Base-by-base conservation (phyloP, 2,329 filamentous ascomycete species). In the Apiospora malaysiana region DNA sequence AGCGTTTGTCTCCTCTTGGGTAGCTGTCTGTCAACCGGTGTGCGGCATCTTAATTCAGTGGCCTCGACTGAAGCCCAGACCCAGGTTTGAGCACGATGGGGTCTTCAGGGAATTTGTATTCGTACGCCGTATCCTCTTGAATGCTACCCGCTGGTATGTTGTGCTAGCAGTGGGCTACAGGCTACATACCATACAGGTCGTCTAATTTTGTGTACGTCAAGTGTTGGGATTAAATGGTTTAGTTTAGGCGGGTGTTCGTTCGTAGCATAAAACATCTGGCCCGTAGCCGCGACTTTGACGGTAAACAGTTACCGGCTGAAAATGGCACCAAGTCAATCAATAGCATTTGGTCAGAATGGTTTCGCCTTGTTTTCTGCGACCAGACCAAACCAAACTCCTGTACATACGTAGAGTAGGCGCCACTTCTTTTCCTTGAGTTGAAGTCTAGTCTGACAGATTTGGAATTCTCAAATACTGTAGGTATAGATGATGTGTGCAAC, bases 361-460 rank as follows among this genome's bases (percentile, higher is more conserved):
- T 63, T 63, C 56, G 56, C 56, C 56, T 63, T n/a, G 32, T n/a
- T 40, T 40, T 63, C 56, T 63, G 56, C 40, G 56, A 63, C 56
- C 32, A 40, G n/a, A n/a, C n/a, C n/a, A n/a, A n/a, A n/a, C n/a
- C n/a, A n/a, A n/a, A n/a, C n/a, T n/a, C n/a, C n/a, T n/a, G n/a
- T n/a, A n/a, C n/a, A n/a, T n/a, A n/a, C n/a, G n/a, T n/a, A n/a
- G 32, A 1, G 25, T 21, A 3, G 51, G 51, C 25, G 51, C 51
- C 51, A 59, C 51, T 32, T 59, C n/a, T n/a, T n/a, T n/a, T n/a
- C n/a, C 25, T 37, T 37, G 51, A 3, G 18, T 21, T 21, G 25
- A 45, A 12, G n/a, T n/a, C n/a, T n/a, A 63, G 32, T 63, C 56
- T 40, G 32, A n/a, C 37, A n/a, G 51, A 63, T 63, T 63, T 63